Base-by-base conservation (phyloP, 2,329 filamentous ascomycete genomes). In the Scedosporium boydii region DNA sequence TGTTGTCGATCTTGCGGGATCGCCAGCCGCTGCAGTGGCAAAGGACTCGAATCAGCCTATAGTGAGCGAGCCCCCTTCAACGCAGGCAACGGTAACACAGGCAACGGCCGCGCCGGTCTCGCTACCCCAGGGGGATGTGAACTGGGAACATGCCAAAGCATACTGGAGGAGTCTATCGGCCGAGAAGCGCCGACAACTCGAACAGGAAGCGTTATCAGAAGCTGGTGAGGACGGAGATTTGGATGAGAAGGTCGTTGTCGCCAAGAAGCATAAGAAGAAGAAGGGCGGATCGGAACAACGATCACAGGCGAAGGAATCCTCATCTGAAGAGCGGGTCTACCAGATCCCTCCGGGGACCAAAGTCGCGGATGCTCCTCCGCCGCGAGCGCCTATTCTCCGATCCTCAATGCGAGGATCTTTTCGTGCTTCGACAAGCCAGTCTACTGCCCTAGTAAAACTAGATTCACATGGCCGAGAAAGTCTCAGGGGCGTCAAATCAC, bases 111-210 rank as follows among this genome's bases (percentile, higher is more conserved):
- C 51, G 58, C n/a, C 46, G 56, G 12, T 57, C 56, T 4, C 46
- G 46, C 51, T 53, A 38, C 23, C 60, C 48, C 3, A 63, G 62
- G 10, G 68, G 3, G 75, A 79, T 64, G 61, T 60, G 16, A 83
- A 88, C 62, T 91, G 88, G 89, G 84, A 86, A 65, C 80, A 82
- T 61, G 83, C 87, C 16, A 89, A 88, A 68, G 77, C 82, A 0
- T 90, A 88, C 68, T 91, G 88, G 89, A 85, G 81, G 65, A 83
- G 83, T 60, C 73, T 91, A 6, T 86, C 82, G 6, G 77, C 79
- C 1, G 82, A 88, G 38, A 84, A 87, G 69, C 82, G 86, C 53
- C 82, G 82, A 6, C 82, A 86, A 68, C 78, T 88, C 38, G 84
- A 87, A 68, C 76, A 74, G 3, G 84, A 87, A 63, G 82, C 82